Percentiles rank a stretch among this genome's conserved stretches.
These are phyloP conservation scores for Ramalina intermedia DNA, from an alignment of 495 filamentous ascomycete genomes.

Conservation along the genomic window DNA sequence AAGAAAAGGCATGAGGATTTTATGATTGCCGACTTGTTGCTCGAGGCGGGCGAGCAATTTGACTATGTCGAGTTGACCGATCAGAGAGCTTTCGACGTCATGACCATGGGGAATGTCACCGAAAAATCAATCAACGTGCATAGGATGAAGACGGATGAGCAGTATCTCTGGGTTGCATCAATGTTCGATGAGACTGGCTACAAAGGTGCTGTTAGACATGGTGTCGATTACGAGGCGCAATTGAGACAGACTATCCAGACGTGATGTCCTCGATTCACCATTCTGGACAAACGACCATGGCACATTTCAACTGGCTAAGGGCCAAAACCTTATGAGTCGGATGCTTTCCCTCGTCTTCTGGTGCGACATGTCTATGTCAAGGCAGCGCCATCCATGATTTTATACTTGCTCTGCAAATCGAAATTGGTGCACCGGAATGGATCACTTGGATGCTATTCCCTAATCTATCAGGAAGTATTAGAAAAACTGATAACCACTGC, in stretches of 20 bases:
- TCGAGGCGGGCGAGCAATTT: background rate
- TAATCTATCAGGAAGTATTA: too few species aligned
- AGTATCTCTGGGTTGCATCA: background rate
- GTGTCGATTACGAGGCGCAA: background rate
- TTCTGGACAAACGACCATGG: too few species aligned
- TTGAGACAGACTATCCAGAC: background rate
- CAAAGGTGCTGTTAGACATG: background rate
- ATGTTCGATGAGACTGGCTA: conserved; percentile 1
- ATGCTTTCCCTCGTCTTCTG: too few species aligned
- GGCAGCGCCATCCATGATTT: too few species aligned
- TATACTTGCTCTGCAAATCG: too few species aligned
- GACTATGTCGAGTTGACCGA: background rate
- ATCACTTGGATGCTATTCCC: too few species aligned
- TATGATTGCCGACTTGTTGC: background rate
- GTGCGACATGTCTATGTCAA: too few species aligned
- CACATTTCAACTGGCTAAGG: too few species aligned
- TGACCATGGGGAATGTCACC: background rate
- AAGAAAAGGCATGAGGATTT: background rate
- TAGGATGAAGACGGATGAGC: conserved; percentile 6
- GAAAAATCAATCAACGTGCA: conserved; percentile 2
- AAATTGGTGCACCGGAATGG: too few species aligned
- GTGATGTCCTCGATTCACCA: background rate
- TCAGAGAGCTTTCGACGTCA: background rate
- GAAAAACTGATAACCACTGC: too few species aligned
- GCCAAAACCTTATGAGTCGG: too few species aligned